Percentiles rank a stretch among this genome's conserved stretches.
These are phyloP conservation scores for Penicillium sp. DNA, from an alignment of 2,329 filamentous ascomycete genomes.

Conservation along the genomic window DNA sequence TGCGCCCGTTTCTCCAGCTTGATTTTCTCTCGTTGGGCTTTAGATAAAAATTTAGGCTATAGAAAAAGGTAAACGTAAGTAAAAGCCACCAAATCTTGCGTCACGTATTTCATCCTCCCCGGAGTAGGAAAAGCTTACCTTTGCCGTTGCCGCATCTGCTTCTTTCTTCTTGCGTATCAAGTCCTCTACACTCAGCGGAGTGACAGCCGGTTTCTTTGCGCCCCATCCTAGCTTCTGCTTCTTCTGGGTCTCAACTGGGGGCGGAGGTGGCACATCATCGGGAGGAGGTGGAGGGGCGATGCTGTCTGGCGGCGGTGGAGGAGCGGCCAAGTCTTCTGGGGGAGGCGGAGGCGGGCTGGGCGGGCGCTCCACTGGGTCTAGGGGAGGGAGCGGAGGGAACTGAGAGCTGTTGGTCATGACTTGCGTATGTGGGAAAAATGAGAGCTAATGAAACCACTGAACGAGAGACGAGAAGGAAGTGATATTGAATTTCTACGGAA, in stretches of 20 bases:
- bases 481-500: slow-evolving; percentile 34
- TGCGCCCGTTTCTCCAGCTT: slow-evolving; percentile 75
- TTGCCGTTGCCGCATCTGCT: slow-evolving; percentile 77
- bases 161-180: slow-evolving; percentile 81
- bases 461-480: slow-evolving; percentile 7
- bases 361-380: slow-evolving; percentile 37
- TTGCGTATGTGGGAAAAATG: neutral
- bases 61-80: slow-evolving; percentile 22
- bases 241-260: slow-evolving; percentile 40
- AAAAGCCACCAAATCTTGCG: slow-evolving; percentile 8
- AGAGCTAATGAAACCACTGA: neutral
- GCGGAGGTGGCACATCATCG: slow-evolving; percentile 45
- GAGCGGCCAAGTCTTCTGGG: slow-evolving; percentile 37
- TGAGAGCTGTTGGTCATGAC: slow-evolving; percentile 31
- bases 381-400: slow-evolving; percentile 34
- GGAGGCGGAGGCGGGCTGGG: slow-evolving; percentile 44
- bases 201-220: slow-evolving; percentile 36
- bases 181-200: slow-evolving; percentile 78
- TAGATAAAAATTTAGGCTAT: slow-evolving; percentile 78
- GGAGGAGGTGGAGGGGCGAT: slow-evolving; percentile 44
- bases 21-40: slow-evolving; percentile 74
- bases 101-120: neutral
- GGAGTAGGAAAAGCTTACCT: slow-evolving; percentile 49
- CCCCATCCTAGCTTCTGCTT: slow-evolving; percentile 58
- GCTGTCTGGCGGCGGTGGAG: slow-evolving; percentile 43